Evolutionary conservation across 352 stramenopile genomes (phyloP).

Genomic region (Albugo candida): DNA sequence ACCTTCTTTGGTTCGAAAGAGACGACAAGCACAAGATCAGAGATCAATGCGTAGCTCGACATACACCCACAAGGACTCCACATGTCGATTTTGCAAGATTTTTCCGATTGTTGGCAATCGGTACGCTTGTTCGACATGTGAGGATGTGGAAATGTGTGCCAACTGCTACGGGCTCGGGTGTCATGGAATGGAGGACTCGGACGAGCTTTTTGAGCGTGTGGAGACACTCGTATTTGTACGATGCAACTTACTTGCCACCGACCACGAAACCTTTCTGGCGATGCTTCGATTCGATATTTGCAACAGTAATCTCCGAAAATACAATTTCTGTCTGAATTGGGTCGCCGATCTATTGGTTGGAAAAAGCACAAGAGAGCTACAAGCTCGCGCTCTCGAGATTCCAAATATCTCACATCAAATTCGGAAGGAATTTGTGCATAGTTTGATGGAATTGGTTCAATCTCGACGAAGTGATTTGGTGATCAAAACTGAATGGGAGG

Average conservation of each 20-base stretch:
- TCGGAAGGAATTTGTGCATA: conserved; percentile 58
- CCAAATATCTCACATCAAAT: conserved; percentile 56
- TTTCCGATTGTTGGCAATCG: conserved; percentile 52
- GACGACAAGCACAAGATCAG: too few species aligned
- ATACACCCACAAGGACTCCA: too few species aligned
- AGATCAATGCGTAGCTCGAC: too few species aligned
- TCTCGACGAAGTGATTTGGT: conserved; percentile 65
- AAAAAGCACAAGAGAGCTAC: conserved; percentile 47
- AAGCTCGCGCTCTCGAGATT: conserved; percentile 59
- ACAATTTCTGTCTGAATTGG: conserved; percentile 71
- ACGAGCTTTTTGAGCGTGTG: conserved; percentile 68
- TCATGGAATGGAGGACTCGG: conserved; percentile 66
- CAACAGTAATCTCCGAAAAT: conserved; percentile 69
- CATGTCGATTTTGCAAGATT: conserved; percentile 22
- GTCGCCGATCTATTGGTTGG: conserved; percentile 63
- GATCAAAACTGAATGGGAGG: conserved; percentile 72
- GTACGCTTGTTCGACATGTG: conserved; percentile 54
- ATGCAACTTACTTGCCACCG: conserved; percentile 36
- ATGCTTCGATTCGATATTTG: conserved; percentile 76
- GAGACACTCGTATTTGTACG: conserved; percentile 52
- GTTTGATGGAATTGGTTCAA: conserved; percentile 46
- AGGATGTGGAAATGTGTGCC: conserved; percentile 67
- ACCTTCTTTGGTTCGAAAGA: too few species aligned
- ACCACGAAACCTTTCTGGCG: neutral
- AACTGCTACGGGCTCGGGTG: conserved; percentile 66